Evolutionary conservation across 2,329 filamentous ascomycete genomes (phyloP).

Genomic region (Stemphylium beticola): DNA sequence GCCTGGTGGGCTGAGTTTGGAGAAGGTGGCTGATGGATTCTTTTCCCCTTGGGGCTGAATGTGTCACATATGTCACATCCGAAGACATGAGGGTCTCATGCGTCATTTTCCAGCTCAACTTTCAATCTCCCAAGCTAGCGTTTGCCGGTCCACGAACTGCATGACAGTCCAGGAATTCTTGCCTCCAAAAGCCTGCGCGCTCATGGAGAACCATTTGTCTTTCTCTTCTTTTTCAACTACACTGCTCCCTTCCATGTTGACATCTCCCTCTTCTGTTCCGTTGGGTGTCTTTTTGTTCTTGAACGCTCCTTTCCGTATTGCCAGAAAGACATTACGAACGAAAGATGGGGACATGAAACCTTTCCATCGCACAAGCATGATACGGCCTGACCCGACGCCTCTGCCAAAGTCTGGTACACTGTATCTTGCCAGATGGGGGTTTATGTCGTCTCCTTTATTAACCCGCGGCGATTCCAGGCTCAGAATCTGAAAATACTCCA

Average conservation of each 20-base stretch:
- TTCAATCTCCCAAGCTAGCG: conserved; percentile 43
- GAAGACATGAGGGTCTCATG: background rate
- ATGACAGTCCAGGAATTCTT: conserved; percentile 38
- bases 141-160: conserved; percentile 42
- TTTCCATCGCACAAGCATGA: conserved; percentile 51
- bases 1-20: background rate
- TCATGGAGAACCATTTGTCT: conserved; percentile 39
- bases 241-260: conserved; percentile 11
- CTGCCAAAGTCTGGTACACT: conserved; percentile 57
- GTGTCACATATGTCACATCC: background rate
- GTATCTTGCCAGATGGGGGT: conserved; percentile 74
- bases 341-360: conserved; percentile 52
- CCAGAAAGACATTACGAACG: conserved; percentile 37
- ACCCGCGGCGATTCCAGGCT: conserved; percentile 71
- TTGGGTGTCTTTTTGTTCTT: conserved; percentile 17
- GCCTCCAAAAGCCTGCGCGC: conserved; percentile 38
- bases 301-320: conserved; percentile 26
- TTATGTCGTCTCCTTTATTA: conserved; percentile 62
- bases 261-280: conserved; percentile 17
- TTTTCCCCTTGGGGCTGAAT: background rate
- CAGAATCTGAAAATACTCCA: conserved; percentile 78
- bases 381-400: conserved; percentile 15
- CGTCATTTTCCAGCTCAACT: conserved; percentile 4
- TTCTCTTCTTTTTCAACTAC: conserved; percentile 18
- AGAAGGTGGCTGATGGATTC: background rate